Percentiles rank a stretch among this genome's conserved stretches.
Conservation (phyloP, 805 yeast species). For the Schizosaccharomyces cryophilus region DNA sequence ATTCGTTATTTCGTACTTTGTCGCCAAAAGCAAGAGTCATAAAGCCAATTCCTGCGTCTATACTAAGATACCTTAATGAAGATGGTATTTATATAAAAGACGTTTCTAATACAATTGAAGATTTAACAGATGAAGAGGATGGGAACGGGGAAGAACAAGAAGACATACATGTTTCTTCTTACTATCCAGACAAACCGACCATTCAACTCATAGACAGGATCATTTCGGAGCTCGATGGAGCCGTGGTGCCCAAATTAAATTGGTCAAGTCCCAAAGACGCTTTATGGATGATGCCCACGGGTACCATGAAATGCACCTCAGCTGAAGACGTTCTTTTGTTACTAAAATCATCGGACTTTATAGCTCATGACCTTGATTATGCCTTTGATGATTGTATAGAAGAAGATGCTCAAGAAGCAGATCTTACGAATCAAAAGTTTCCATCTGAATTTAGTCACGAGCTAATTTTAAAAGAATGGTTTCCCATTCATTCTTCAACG, state of each 20-base stretch:
- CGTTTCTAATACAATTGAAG: slow-evolving; percentile 13
- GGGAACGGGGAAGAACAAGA: slow-evolving; percentile 17
- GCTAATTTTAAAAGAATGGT: slow-evolving; percentile 64
- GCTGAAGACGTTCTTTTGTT: slow-evolving; percentile 58
- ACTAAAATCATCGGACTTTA: slow-evolving; percentile 67
- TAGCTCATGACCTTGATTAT: slow-evolving; percentile 58
- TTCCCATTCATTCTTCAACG: slow-evolving; percentile 58
- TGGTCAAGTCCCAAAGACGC: slow-evolving; percentile 96
- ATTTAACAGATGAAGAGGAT: slow-evolving; percentile 4
- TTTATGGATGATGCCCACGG: slow-evolving; percentile 65
- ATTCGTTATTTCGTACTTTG: slow-evolving; percentile 22
- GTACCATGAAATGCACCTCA: slow-evolving; percentile 44
- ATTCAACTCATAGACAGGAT: slow-evolving; percentile 28
- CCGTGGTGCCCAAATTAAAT: slow-evolving; percentile 69
- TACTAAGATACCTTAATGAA: slow-evolving; percentile 32
- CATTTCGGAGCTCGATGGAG: slow-evolving; percentile 17
- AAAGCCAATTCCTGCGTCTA: slow-evolving; percentile 31
- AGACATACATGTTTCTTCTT: slow-evolving; percentile 16
- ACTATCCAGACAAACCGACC: slow-evolving; percentile 31
- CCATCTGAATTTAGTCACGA: slow-evolving; percentile 20
- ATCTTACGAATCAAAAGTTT: not conserved
- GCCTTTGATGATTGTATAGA: slow-evolving; percentile 29
- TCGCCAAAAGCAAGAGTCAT: slow-evolving; percentile 29
- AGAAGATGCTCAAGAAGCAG: slow-evolving; percentile 10
- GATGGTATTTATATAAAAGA: slow-evolving; percentile 47